phyloP scores from a whole-genome alignment of 73 alveolate genomes.

The Paramecium octaurelia region DNA sequence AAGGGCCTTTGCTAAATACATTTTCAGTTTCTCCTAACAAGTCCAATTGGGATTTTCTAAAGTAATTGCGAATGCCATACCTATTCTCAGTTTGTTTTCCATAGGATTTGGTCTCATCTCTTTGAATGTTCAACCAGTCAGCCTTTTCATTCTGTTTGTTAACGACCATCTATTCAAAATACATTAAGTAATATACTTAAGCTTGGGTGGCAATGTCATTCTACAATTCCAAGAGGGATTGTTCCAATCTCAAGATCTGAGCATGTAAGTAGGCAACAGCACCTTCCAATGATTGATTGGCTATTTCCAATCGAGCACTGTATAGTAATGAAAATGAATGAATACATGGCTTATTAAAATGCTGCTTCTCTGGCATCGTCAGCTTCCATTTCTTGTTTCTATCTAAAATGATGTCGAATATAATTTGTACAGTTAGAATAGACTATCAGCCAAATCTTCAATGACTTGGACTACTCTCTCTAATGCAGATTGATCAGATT shows the following conservation, averaged over 20 bases:
- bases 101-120: neutral
- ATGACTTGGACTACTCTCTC: neutral
- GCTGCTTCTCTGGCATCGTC: slow-evolving; percentile 50
- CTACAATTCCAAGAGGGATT: neutral
- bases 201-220: neutral
- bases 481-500: slow-evolving; percentile 7
- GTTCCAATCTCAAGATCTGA: neutral
- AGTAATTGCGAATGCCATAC: neutral
- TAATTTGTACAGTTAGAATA: neutral
- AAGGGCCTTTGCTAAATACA: neutral
- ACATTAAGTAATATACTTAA: neutral
- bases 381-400: slow-evolving; percentile 38
- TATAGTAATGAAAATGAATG: neutral
- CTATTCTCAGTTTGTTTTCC: neutral
- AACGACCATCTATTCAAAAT: neutral
- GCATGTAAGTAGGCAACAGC: slow-evolving; percentile 36
- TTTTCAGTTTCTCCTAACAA: neutral
- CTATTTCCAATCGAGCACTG: slow-evolving; percentile 4
- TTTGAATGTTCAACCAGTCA: neutral
- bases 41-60: neutral
- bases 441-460: slow-evolving; percentile 35
- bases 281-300: neutral
- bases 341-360: neutral
- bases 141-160: neutral
- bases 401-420: neutral